Evolutionary conservation across 2,329 filamentous ascomycete species (phyloP).

Genomic region (Neurospora sp.): DNA sequence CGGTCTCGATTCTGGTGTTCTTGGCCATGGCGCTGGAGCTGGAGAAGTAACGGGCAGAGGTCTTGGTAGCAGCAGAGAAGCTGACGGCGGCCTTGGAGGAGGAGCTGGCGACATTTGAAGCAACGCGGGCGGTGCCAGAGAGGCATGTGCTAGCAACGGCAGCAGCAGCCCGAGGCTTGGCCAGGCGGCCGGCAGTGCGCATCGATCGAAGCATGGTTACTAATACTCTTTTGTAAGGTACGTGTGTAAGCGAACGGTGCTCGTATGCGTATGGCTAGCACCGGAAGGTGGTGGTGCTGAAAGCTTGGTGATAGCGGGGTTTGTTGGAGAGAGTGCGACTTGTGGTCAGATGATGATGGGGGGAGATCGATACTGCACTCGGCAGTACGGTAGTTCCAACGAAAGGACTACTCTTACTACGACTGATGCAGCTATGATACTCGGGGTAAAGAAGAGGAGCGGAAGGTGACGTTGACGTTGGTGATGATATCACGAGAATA

Average conservation of each 20-base stretch:
- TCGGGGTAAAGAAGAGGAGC: not conserved
- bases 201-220: slow-evolving; percentile 27
- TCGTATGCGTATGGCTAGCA: not conserved
- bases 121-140: slow-evolving; percentile 14
- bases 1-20: slow-evolving; percentile 73
- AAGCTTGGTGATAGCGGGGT: slow-evolving; percentile 1
- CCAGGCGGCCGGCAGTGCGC: slow-evolving; percentile 23
- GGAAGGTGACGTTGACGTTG: not conserved
- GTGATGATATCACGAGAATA: not conserved
- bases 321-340: not conserved
- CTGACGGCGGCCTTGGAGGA: slow-evolving; percentile 13
- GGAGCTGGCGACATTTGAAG: slow-evolving; percentile 14
- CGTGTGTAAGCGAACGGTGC: slow-evolving; percentile 2
- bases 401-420: too few relatives aligned
- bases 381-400: not conserved
- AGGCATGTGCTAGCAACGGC: slow-evolving; percentile 25
- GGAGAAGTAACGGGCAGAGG: slow-evolving; percentile 24
- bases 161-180: slow-evolving; percentile 25
- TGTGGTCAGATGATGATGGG: not conserved
- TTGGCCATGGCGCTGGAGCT: slow-evolving; percentile 39
- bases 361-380: not conserved
- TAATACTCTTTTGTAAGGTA: not conserved
- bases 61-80: slow-evolving; percentile 17
- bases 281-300: not conserved
- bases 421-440: not conserved